Percentiles rank a stretch among this genome's conserved stretches.
These are phyloP conservation scores for Psilocybe subaeruginosa DNA, from an alignment of 768 basidiomycete species.

Conservation along the genomic window DNA sequence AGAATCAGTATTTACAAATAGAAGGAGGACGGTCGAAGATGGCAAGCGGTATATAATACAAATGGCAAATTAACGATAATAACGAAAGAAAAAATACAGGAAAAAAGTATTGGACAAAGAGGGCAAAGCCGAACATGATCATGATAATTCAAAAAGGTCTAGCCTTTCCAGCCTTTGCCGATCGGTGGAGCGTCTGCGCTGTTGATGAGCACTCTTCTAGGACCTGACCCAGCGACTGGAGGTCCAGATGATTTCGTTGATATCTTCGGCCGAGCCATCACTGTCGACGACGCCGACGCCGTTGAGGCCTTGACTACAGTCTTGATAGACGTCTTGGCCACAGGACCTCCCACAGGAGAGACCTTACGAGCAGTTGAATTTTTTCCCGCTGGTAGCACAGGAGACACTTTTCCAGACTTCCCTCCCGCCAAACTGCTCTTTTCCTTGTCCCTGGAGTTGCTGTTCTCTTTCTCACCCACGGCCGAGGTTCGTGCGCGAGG, in stretches of 20 bases:
- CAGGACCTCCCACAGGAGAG: slow-evolving; percentile 20
- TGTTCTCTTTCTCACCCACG: slow-evolving; percentile 41
- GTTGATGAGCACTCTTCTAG: slow-evolving; percentile 68
- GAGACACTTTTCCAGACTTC: slow-evolving; percentile 24
- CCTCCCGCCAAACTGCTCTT: slow-evolving; percentile 3
- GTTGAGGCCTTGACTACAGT: slow-evolving; percentile 18
- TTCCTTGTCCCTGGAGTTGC: slow-evolving; percentile 20
- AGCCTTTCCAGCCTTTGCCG: slow-evolving; percentile 53
- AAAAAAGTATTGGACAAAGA: background rate
- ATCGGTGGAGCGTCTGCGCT: slow-evolving; percentile 63
- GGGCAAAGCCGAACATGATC: slow-evolving; percentile 7
- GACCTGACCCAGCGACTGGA: slow-evolving; percentile 43
- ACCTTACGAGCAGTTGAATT: slow-evolving; percentile 18
- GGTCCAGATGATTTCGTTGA: slow-evolving; percentile 28
- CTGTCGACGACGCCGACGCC: slow-evolving; percentile 5
- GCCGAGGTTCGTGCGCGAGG: slow-evolving; percentile 17
- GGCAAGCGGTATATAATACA: background rate
- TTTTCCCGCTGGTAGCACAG: slow-evolving; percentile 13
- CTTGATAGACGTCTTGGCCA: slow-evolving; percentile 22
- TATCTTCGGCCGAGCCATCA: slow-evolving; percentile 8
- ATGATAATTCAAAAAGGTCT: slow-evolving; percentile 7
- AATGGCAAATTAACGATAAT: background rate
- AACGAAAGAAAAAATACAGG: background rate
- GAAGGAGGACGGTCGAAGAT: background rate
- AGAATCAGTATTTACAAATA: background rate